Conservation (phyloP, 2,329 filamentous ascomycete species). For the Curvularia hawaiiensis region DNA sequence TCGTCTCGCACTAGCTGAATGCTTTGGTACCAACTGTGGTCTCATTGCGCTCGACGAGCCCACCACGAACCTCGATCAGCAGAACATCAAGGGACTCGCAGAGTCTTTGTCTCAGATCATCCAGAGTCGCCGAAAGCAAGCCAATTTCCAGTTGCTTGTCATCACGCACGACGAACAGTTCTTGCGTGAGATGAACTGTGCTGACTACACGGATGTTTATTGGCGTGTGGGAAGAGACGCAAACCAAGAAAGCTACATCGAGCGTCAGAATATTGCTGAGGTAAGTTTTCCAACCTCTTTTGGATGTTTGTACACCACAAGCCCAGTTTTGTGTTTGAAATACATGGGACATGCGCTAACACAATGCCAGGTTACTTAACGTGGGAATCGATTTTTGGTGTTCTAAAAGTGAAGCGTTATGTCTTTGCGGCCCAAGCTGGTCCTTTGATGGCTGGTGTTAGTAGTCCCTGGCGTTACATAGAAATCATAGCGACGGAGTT, state of each 20-base stretch:
- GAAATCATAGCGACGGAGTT: conserved; percentile 9
- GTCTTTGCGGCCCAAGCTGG: not conserved
- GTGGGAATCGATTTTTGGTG: not conserved
- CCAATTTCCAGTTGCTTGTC: conserved; percentile 96
- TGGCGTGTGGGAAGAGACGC: conserved; percentile 84
- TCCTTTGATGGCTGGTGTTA: not conserved
- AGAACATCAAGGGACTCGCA: conserved; percentile 92
- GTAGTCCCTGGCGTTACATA: conserved; percentile 1
- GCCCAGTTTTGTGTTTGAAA: not conserved
- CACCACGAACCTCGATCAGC: conserved; percentile 92
- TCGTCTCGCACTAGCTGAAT: conserved; percentile 91
- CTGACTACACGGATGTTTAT: conserved; percentile 91
- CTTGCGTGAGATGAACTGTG: conserved; percentile 87
- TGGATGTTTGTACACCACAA: not conserved
- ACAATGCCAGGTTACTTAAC: not conserved
- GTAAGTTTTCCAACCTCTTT: conserved; percentile 24
- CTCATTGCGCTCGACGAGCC: conserved; percentile 97
- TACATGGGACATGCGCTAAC: not conserved
- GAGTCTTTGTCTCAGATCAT: conserved; percentile 88
- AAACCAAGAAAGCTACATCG: conserved; percentile 86
- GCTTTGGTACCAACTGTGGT: conserved; percentile 94
- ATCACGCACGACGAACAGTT: conserved; percentile 99
- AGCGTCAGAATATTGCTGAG: conserved; percentile 58
- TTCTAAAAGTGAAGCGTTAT: not conserved
- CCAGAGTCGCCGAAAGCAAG: conserved; percentile 77